Percentiles rank a stretch among this genome's conserved stretches.
These are phyloP conservation scores for Yamadazyma pseudoaaseri DNA, from an alignment of 1,139 yeast species.

Conservation along the genomic window DNA sequence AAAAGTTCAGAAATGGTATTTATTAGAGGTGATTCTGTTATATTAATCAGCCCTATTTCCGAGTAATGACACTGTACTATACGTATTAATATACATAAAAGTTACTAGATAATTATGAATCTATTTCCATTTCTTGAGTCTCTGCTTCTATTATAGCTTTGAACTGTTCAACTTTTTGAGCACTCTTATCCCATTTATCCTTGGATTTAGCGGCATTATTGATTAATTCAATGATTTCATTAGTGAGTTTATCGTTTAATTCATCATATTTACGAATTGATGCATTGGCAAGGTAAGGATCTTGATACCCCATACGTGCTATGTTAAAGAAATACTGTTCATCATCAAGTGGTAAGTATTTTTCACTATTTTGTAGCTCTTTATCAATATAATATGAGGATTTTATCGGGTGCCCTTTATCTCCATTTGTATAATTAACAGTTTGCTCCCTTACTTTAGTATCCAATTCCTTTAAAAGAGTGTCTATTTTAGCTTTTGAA, in stretches of 20 bases:
- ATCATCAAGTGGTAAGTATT: constrained; percentile 23
- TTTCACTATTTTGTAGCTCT: constrained; percentile 22
- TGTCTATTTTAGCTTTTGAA: constrained; percentile 18
- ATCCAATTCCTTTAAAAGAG: constrained; percentile 21
- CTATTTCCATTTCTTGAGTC: constrained; percentile 14
- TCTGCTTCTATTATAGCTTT: constrained; percentile 16
- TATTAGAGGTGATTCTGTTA: constrained; percentile 94
- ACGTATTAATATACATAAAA: background rate
- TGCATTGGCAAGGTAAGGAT: constrained; percentile 11
- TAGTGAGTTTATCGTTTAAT: constrained; percentile 25
- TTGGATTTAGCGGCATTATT: constrained; percentile 31
- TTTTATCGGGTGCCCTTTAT: constrained; percentile 9
- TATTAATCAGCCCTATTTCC: constrained; percentile 57
- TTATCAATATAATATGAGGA: constrained; percentile 22
- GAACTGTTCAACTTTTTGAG: constrained; percentile 29
- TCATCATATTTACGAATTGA: constrained; percentile 33
- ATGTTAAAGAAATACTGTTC: constrained; percentile 20
- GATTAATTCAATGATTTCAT: constrained; percentile 27
- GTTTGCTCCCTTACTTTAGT: constrained; percentile 8
- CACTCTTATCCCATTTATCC: constrained; percentile 36
- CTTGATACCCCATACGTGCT: constrained; percentile 17
- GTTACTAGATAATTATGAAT: background rate
- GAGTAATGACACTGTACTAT: background rate
- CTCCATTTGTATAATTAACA: constrained; percentile 7
- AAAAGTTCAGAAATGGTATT: constrained; percentile 86